phyloP scores from a whole-genome alignment of 2,329 filamentous ascomycete genomes.

The Cercospora sp. region DNA sequence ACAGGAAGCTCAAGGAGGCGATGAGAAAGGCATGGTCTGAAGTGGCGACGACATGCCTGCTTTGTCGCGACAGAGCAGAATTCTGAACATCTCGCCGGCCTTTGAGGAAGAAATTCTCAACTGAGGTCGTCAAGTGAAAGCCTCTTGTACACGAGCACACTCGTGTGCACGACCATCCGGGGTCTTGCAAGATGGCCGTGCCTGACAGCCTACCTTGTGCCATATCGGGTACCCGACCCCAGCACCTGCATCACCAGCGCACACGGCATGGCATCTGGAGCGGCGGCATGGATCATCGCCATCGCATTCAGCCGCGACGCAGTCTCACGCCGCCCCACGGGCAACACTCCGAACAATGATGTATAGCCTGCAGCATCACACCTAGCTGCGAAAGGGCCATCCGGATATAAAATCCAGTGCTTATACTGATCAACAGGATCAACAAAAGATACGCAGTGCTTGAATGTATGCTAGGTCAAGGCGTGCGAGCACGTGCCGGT shows the following conservation, averaged over 20 bases:
- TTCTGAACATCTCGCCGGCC: not conserved
- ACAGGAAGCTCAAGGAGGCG: constrained; percentile 12
- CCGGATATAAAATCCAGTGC: not conserved
- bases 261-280: not conserved
- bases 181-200: not conserved
- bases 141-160: not conserved
- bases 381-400: not conserved
- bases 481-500: not conserved
- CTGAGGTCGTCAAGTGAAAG: not conserved
- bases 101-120: not conserved
- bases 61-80: not conserved
- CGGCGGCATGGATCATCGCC: not conserved
- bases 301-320: not conserved
- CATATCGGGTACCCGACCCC: not conserved
- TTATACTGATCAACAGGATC: not conserved
- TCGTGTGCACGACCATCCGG: not conserved
- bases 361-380: not conserved
- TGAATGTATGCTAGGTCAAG: not conserved
- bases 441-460: not conserved
- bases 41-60: not conserved
- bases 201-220: not conserved
- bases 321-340: not conserved
- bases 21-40: constrained; percentile 7
- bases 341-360: not conserved
- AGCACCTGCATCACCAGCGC: not conserved